Percentiles rank a stretch among this genome's conserved stretches.
These are phyloP conservation scores for Nakazawaea wickerhamii DNA, from an alignment of 805 yeast genomes.

Conservation along the genomic window DNA sequence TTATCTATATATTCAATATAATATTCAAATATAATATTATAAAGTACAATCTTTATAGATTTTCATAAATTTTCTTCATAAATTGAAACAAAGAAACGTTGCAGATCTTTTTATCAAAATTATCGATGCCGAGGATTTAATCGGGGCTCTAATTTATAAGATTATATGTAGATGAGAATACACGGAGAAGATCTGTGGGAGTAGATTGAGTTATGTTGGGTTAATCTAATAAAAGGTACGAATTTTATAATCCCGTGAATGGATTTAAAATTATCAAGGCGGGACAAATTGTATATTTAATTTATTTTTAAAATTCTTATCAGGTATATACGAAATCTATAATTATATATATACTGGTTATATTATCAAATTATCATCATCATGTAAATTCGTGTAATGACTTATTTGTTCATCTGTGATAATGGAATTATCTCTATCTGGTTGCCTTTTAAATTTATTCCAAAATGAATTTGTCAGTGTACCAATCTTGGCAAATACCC, in stretches of 20 bases:
- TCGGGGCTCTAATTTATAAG: neutral
- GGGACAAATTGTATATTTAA: neutral
- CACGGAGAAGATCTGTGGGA: no score
- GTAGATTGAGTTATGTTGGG: no score
- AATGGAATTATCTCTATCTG: constrained; percentile 5
- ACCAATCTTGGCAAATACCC: neutral
- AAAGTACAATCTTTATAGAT: no score
- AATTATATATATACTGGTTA: neutral
- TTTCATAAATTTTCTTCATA: no score
- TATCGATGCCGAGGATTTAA: neutral
- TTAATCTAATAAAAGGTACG: no score
- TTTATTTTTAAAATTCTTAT: no score
- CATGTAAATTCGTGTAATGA: constrained; percentile 8
- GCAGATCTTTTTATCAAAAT: neutral
- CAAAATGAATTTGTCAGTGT: neutral
- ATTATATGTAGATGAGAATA: no score
- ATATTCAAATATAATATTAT: no score
- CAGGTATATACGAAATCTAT: neutral
- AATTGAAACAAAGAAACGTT: neutral
- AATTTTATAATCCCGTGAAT: no score
- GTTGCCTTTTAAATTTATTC: neutral
- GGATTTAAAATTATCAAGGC: neutral
- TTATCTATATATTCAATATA: no score
- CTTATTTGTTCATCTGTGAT: constrained; percentile 2
- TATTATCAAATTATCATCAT: constrained; percentile 9